phyloP scores from a whole-genome alignment of 257 asterid genomes.

The Plantago ovata region DNA sequence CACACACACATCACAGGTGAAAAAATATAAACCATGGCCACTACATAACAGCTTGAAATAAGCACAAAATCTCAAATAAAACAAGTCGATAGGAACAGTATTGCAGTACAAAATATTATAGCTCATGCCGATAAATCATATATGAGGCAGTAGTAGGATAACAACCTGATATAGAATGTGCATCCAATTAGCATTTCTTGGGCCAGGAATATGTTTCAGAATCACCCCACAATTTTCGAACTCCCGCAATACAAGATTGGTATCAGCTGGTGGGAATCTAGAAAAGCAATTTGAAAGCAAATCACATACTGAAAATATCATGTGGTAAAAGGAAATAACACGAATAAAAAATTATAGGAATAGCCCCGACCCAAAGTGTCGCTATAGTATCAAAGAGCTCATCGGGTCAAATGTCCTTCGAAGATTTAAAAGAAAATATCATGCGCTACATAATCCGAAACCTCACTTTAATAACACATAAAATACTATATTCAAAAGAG shows the following conservation, averaged over 20 bases:
- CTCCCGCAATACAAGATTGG: slow-evolving; percentile 83
- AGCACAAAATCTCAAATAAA: neutral
- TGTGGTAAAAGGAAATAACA: slow-evolving; percentile 1
- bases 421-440: too few species aligned
- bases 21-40: too few species aligned
- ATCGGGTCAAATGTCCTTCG: too few species aligned
- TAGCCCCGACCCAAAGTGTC: too few species aligned
- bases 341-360: too few species aligned
- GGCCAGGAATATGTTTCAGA: slow-evolving; percentile 91
- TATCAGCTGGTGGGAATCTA: slow-evolving; percentile 91
- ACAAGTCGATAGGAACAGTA: neutral
- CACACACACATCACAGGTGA: too few species aligned
- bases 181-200: slow-evolving; percentile 98
- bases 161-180: slow-evolving; percentile 88
- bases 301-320: slow-evolving; percentile 12
- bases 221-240: slow-evolving; percentile 90
- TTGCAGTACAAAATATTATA: slow-evolving; percentile 4
- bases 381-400: too few species aligned
- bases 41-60: neutral
- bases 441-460: too few species aligned
- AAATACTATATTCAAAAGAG: too few species aligned
- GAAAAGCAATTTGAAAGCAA: slow-evolving; percentile 12
- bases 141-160: slow-evolving; percentile 16
- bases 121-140: neutral
- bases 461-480: too few species aligned